Base-by-base conservation (phyloP, 768 basidiomycete species). In the Hydnomerulius pinastri region DNA sequence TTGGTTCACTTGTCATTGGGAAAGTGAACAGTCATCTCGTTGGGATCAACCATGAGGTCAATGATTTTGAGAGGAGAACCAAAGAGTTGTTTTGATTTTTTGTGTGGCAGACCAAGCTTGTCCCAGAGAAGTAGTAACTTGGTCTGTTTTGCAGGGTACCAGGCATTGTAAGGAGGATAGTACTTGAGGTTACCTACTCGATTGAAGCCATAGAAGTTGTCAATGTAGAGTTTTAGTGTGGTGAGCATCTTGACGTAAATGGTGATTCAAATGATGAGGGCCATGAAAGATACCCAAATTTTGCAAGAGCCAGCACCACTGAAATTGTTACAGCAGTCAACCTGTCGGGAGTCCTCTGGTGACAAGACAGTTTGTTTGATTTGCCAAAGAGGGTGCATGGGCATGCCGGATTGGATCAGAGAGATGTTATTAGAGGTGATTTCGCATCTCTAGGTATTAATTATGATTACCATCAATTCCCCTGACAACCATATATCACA, bases 351-450 rank as follows among this genome's bases (percentile, higher is more conserved):
- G 4, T n/a, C 62, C 64, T n/a, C 64, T 57, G 6, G 71, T 43
- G 0, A 42, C 60, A 25, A n/a, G n/a, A 66, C 56, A 6, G 72
- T 51, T 38, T 76, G 74, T 23, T 68, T 68, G 4, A 74, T 51
- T 53, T 77, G 73, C 73, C n/a, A n/a, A n/a, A n/a, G n/a, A n/a
- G n/a, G n/a, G n/a, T n/a, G n/a, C n/a, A n/a, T n/a, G n/a, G n/a
- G n/a, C n/a, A n/a, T n/a, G n/a, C n/a, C n/a, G n/a, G n/a, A n/a
- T n/a, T n/a, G n/a, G n/a, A n/a, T n/a, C n/a, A n/a, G n/a, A n/a
- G n/a, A n/a, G n/a, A n/a, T n/a, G n/a, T n/a, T n/a, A n/a, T n/a
- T n/a, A n/a, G n/a, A n/a, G n/a, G n/a, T n/a, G n/a, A n/a, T n/a
- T n/a, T n/a, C n/a, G n/a, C n/a, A n/a, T n/a, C n/a, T n/a, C n/a